Evolutionary conservation across 768 basidiomycete species (phyloP), one percentile per base, ranked within the genome.

Genomic region (Lentinula sp.): DNA sequence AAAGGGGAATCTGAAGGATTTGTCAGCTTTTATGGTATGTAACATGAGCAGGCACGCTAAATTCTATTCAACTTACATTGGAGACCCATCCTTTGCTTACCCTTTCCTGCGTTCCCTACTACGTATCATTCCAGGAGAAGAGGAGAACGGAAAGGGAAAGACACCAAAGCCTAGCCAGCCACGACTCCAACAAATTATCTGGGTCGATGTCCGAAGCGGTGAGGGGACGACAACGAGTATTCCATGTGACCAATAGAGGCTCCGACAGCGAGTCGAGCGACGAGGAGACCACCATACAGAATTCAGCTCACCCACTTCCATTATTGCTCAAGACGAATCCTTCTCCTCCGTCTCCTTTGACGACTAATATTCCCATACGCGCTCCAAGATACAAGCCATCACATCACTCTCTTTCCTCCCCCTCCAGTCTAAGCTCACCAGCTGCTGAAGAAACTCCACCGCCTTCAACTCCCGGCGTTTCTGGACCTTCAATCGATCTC

Each of bases 351-450:
- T 74, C 74, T 0, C 68, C 70, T 12, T 70, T 75, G n/a, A 65
- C 80, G 45, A 77, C 75, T 60, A 71, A 76, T 67, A 62, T 77
- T 42, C 70, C 66, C 70, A 63, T 72, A 57, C 71, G 68, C 58
- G 63, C 63, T 63, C 69, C 69, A 67, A 74, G 59, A 70, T 75
- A 68, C 75, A 80, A 67, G 57, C 65, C 70, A 5, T 76, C 78
- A 59, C 81, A 83, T 68, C 86, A 82, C 57, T 77, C 85, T 43
- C 79, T 85, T 53, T 88, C 86, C 15, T 90, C 89, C 3, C 86
- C 90, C 18, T 88, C 86, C 57, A 85, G 80, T 66, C 80, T 85
- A 51, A 83, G 82, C 67, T 90, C 89, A 2, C 85, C 82, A 5
- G 76, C 79, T 51, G 76, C 74, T 64, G 79, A 84, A 53, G 86